These are phyloP conservation scores for Medicago lupulina DNA, from an alignment of 306 rosid genomes.

Conservation along the genomic window DNA sequence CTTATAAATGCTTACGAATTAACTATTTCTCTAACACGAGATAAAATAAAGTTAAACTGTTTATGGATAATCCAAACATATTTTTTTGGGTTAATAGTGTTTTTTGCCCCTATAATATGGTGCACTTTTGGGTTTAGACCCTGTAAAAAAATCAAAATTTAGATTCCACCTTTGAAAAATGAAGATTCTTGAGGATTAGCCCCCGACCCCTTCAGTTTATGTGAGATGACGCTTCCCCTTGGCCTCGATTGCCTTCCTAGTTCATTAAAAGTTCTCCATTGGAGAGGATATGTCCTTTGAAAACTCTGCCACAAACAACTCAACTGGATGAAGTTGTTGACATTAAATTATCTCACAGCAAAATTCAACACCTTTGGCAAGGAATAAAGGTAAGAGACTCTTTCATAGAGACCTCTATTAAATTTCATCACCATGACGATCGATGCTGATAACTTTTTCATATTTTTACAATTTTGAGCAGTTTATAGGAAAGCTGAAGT, in stretches of 20 bases:
- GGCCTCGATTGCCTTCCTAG: constrained; percentile 25
- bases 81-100: no score
- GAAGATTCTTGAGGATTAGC: no score
- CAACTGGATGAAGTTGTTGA: constrained; percentile 29
- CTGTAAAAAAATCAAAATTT: no score
- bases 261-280: constrained; percentile 25
- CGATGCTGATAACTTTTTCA: background rate
- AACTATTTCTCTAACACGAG: no score
- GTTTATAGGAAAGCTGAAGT: constrained; percentile 22
- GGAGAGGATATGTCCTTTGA: no score
- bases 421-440: background rate
- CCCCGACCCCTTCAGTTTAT: constrained; percentile 24
- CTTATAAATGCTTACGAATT: no score
- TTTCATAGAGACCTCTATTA: background rate
- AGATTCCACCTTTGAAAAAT: no score
- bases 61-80: no score
- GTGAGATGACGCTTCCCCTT: background rate
- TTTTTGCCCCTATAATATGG: no score
- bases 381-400: constrained; percentile 25
- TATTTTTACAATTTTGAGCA: constrained; percentile 2
- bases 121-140: no score
- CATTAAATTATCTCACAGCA: constrained; percentile 20
- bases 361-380: constrained; percentile 34
- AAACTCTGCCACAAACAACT: constrained; percentile 7
- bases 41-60: no score